Evolutionary conservation across 2,329 filamentous ascomycete species (phyloP).

Genomic region (Penicillium psychrosexuale): DNA sequence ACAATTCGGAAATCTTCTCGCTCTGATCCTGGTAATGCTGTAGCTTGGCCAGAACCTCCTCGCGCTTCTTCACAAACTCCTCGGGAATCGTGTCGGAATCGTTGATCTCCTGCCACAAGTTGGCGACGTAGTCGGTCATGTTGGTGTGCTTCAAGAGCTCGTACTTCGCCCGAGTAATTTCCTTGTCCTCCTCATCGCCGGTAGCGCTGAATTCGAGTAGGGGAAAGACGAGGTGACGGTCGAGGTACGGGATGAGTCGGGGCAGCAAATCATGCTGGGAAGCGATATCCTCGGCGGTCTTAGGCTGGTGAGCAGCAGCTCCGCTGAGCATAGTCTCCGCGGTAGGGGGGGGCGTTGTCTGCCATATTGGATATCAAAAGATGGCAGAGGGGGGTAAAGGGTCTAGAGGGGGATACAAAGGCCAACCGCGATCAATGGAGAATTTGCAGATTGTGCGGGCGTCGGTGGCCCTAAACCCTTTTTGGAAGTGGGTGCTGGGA

Average conservation of each 20-base stretch:
- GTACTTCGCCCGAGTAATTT: constrained; percentile 84
- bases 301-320: constrained; percentile 45
- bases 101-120: constrained; percentile 86
- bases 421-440: constrained; percentile 24
- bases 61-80: constrained; percentile 84
- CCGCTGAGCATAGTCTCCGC: constrained; percentile 51
- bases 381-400: constrained; percentile 16
- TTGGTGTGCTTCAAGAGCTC: constrained; percentile 94
- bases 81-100: constrained; percentile 71
- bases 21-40: constrained; percentile 84
- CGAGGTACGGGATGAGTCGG: constrained; percentile 85
- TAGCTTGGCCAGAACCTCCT: constrained; percentile 79
- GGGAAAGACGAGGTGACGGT: constrained; percentile 94
- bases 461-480: constrained; percentile 31
- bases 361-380: constrained; percentile 47
- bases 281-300: constrained; percentile 54
- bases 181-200: constrained; percentile 73
- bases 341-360: constrained; percentile 48
- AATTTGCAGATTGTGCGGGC: constrained; percentile 29
- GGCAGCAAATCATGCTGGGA: constrained; percentile 78
- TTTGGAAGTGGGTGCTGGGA: constrained; percentile 14
- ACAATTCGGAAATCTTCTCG: constrained; percentile 78
- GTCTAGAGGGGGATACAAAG: constrained; percentile 17
- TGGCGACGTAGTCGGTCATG: constrained; percentile 97
- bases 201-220: constrained; percentile 87